Conservation (phyloP, 2,329 filamentous ascomycete species). For the Sphaerulina populicola region DNA sequence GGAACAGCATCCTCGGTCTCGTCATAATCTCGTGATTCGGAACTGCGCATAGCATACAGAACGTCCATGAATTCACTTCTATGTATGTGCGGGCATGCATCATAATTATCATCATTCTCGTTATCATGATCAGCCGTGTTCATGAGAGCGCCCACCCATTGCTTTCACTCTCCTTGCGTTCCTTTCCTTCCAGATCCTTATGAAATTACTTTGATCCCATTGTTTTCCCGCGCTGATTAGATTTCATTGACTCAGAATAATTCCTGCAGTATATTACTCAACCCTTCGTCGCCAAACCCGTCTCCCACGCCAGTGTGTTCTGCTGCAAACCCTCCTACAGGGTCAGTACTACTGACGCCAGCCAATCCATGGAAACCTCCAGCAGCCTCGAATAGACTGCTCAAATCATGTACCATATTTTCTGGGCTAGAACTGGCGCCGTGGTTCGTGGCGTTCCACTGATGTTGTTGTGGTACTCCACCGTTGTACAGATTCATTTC, state of each 20-base stretch:
- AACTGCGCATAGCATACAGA: no score
- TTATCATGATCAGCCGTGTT: no score
- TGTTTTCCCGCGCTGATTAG: not conserved
- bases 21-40: no score
- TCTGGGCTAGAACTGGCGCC: constrained; percentile 49
- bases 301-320: constrained; percentile 20
- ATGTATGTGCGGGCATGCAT: no score
- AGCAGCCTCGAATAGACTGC: constrained; percentile 55
- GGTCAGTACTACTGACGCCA: constrained; percentile 22
- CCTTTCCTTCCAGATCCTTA: no score
- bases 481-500: constrained; percentile 45
- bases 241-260: constrained; percentile 40
- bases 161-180: no score
- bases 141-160: no score
- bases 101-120: no score
- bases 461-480: constrained; percentile 15
- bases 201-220: no score
- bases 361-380: constrained; percentile 40
- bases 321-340: constrained; percentile 27
- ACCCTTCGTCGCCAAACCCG: constrained; percentile 49
- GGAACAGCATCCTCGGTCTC: no score
- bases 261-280: constrained; percentile 52
- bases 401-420: constrained; percentile 55
- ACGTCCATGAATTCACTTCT: no score
- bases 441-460: constrained; percentile 17